These are phyloP conservation scores for Phytomonas sp. DNA, from an alignment of 208 protist species.

Conservation along the genomic window DNA sequence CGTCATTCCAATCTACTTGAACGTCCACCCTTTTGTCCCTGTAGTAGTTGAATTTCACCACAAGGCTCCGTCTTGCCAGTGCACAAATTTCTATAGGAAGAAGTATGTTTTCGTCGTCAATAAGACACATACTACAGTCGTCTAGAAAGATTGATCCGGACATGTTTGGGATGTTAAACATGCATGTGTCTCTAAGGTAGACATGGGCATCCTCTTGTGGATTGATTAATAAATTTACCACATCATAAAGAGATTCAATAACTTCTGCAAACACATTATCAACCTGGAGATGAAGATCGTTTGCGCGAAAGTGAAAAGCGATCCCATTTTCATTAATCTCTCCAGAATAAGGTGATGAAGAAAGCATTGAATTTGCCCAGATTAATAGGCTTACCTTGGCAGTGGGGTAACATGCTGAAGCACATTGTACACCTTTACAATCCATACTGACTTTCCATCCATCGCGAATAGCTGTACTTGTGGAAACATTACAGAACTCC, in stretches of 20 bases:
- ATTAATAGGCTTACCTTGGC: slow-evolving; percentile 7
- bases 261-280: slow-evolving; percentile 25
- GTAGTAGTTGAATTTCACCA: slow-evolving; percentile 29
- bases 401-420: background rate
- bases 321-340: slow-evolving; percentile 38
- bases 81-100: slow-evolving; percentile 2
- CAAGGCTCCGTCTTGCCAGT: slow-evolving; percentile 16
- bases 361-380: slow-evolving; percentile 37
- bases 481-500: background rate
- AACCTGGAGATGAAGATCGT: slow-evolving; percentile 23
- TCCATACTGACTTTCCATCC: background rate
- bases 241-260: slow-evolving; percentile 36
- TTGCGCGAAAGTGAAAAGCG: slow-evolving; percentile 28
- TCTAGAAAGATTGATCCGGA: slow-evolving; percentile 11
- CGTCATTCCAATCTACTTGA: slow-evolving; percentile 21
- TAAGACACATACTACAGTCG: slow-evolving; percentile 6
- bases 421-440: background rate
- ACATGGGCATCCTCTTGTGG: slow-evolving; percentile 38
- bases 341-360: slow-evolving; percentile 27
- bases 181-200: slow-evolving; percentile 28
- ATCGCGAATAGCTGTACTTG: background rate
- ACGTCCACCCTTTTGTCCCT: slow-evolving; percentile 50
- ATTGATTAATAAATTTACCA: slow-evolving; percentile 31
- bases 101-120: slow-evolving; percentile 1
- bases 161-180: slow-evolving; percentile 26